phyloP scores from a whole-genome alignment of 208 protist genomes.

The Crithidia expoeki region DNA sequence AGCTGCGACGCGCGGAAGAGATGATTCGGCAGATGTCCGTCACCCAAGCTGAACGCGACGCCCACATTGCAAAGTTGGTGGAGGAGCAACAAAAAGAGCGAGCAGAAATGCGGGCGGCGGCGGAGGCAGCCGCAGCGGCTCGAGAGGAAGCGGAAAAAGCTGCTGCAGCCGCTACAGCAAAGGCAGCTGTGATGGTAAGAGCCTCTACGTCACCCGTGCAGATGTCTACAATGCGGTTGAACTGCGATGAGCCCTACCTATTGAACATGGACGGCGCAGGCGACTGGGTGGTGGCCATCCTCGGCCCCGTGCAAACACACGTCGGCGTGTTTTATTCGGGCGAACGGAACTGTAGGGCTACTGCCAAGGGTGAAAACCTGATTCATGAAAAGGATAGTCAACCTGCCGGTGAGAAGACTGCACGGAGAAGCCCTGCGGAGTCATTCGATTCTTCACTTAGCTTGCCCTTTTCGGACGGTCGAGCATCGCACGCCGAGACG shows the following conservation, averaged over 20 bases:
- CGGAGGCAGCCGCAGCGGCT: slow-evolving; percentile 5
- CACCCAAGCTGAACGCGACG: slow-evolving; percentile 35
- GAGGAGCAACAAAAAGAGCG: slow-evolving; percentile 26
- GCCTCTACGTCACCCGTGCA: slow-evolving; percentile 3
- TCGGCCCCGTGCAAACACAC: slow-evolving; percentile 38
- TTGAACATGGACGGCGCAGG: slow-evolving; percentile 77
- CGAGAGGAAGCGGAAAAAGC: slow-evolving; percentile 22
- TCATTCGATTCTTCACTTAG: slow-evolving; percentile 31
- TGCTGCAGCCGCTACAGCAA: slow-evolving; percentile 19
- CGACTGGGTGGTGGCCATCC: slow-evolving; percentile 71
- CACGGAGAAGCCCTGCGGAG: not conserved
- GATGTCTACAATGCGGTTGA: slow-evolving; percentile 33
- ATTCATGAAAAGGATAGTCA: not conserved
- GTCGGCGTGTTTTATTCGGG: slow-evolving; percentile 36
- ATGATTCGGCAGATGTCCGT: slow-evolving; percentile 63
- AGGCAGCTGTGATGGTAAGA: no score
- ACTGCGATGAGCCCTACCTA: slow-evolving; percentile 56
- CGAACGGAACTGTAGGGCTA: not conserved
- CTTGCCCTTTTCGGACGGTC: not conserved
- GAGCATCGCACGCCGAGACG: not conserved
- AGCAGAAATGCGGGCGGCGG: slow-evolving; percentile 12
- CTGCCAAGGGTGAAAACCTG: no score
- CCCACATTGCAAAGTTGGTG: slow-evolving; percentile 27
- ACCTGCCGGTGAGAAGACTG: not conserved
- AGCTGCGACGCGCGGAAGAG: slow-evolving; percentile 61